phyloP scores from a whole-genome alignment of 2,329 filamentous ascomycete genomes.

The Botrytis aclada region DNA sequence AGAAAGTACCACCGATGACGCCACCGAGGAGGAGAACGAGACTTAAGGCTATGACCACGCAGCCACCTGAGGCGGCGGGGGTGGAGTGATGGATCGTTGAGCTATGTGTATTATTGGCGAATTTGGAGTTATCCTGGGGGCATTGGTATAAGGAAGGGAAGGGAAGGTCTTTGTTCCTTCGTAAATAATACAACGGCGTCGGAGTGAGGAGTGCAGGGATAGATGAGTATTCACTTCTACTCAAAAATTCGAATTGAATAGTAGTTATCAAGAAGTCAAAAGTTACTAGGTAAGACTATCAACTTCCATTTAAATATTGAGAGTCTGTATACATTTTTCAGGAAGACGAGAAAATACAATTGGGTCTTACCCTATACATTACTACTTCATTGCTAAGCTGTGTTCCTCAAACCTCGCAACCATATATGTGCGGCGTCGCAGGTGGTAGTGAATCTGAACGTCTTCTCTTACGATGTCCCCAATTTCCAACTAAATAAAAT shows the following conservation, averaged over 20 bases:
- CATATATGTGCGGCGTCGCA: not conserved
- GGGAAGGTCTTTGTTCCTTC: not conserved
- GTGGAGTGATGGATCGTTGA: not conserved
- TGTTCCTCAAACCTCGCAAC: not conserved
- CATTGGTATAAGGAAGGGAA: not conserved
- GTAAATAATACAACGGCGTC: slow-evolving; percentile 8
- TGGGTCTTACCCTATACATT: not conserved
- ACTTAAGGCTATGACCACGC: slow-evolving; percentile 28
- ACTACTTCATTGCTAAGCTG: not conserved
- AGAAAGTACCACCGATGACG: slow-evolving; percentile 37
- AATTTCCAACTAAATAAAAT: not conserved
- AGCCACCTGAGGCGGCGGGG: slow-evolving; percentile 16
- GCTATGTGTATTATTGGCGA: not conserved
- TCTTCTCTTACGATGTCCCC: not conserved
- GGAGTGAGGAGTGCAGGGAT: not conserved
- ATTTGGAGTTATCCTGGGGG: slow-evolving; percentile 10
- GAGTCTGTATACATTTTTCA: not conserved
- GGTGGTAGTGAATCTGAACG: not conserved
- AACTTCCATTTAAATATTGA: not conserved
- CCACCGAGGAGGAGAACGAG: slow-evolving; percentile 37
- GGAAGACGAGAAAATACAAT: not conserved
- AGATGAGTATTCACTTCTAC: not conserved
- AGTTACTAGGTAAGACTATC: not conserved
- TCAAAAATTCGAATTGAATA: not conserved
- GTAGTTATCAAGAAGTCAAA: not conserved